Conservation (phyloP, 2,329 filamentous ascomycete species). For the Leptographium lundbergii region DNA sequence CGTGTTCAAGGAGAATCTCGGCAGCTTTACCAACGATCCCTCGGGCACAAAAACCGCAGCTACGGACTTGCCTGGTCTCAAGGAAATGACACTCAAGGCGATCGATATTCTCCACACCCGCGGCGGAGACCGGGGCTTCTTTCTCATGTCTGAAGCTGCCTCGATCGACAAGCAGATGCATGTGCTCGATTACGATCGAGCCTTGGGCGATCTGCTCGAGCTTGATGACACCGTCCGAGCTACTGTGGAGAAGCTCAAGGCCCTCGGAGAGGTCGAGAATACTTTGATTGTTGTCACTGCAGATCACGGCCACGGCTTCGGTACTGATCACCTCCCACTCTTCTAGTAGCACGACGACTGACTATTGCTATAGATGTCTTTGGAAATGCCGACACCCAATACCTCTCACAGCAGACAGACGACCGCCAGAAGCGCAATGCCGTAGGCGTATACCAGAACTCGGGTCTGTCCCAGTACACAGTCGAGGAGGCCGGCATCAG, state of each 20-base stretch:
- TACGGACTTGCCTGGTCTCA: slow-evolving; percentile 66
- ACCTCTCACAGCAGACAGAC: slow-evolving; percentile 50
- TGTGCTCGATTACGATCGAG: slow-evolving; percentile 70
- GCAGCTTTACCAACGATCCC: slow-evolving; percentile 54
- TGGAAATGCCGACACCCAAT: slow-evolving; percentile 64
- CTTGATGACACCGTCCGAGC: slow-evolving; percentile 73
- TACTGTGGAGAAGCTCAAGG: slow-evolving; percentile 56
- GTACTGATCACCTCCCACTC: background rate
- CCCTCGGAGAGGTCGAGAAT: slow-evolving; percentile 54
- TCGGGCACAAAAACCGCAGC: slow-evolving; percentile 51
- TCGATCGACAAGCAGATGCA: slow-evolving; percentile 90
- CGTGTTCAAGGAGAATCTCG: slow-evolving; percentile 60
- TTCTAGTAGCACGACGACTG: background rate
- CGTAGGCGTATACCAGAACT: slow-evolving; percentile 59
- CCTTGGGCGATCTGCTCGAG: slow-evolving; percentile 73
- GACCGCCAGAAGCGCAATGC: slow-evolving; percentile 65
- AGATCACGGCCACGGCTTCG: slow-evolving; percentile 80
- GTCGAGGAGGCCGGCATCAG: slow-evolving; percentile 42
- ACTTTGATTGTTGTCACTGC: slow-evolving; percentile 72
- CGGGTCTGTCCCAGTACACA: slow-evolving; percentile 65
- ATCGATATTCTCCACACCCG: slow-evolving; percentile 62
- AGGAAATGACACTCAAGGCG: slow-evolving; percentile 83
- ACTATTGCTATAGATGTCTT: slow-evolving; percentile 42
- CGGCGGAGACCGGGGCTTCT: slow-evolving; percentile 61
- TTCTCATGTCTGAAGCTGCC: slow-evolving; percentile 78